A percentile compares a stretch with the other conserved stretches of the same genome.
Evolutionary conservation across 768 basidiomycete genomes (phyloP).

Genomic region (Mycena epipterygia): DNA sequence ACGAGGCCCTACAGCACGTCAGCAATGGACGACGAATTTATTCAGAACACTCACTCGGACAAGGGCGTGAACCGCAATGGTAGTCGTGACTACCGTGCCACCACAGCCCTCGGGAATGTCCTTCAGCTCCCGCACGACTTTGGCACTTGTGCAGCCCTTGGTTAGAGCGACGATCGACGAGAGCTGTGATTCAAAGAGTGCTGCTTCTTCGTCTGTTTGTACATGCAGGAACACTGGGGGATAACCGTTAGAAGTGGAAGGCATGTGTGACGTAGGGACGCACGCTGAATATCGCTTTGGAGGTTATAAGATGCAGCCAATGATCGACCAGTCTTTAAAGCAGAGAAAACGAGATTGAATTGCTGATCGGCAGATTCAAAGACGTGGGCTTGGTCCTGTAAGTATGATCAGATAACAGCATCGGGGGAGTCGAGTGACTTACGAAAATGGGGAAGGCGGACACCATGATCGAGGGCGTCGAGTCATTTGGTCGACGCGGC

Average conservation of each 20-base stretch:
- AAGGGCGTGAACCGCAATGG: constrained; percentile 84
- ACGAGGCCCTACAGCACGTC: constrained; percentile 80
- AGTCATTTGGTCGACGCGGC: constrained; percentile 86
- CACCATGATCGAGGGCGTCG: constrained; percentile 91
- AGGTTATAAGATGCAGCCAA: constrained; percentile 92
- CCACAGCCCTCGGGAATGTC: constrained; percentile 94
- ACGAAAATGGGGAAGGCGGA: constrained; percentile 86
- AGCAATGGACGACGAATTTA: background rate
- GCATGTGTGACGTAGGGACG: constrained; percentile 39
- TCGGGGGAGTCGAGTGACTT: constrained; percentile 47
- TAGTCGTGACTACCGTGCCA: constrained; percentile 81
- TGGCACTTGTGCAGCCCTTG: constrained; percentile 87
- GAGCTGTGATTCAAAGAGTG: constrained; percentile 78
- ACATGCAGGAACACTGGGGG: constrained; percentile 83
- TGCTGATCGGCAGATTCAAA: constrained; percentile 83
- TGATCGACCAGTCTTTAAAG: constrained; percentile 84
- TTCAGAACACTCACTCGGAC: constrained; percentile 73
- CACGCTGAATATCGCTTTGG: constrained; percentile 87
- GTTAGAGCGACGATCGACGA: constrained; percentile 85
- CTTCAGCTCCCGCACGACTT: constrained; percentile 70
- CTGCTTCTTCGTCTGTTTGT: constrained; percentile 71
- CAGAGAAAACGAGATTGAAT: constrained; percentile 89
- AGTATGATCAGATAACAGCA: background rate
- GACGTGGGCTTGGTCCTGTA: constrained; percentile 71
- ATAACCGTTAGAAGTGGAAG: constrained; percentile 20